Evolutionary conservation across 2,329 filamentous ascomycete genomes (phyloP).

Genomic region (Arthroderma sp.): DNA sequence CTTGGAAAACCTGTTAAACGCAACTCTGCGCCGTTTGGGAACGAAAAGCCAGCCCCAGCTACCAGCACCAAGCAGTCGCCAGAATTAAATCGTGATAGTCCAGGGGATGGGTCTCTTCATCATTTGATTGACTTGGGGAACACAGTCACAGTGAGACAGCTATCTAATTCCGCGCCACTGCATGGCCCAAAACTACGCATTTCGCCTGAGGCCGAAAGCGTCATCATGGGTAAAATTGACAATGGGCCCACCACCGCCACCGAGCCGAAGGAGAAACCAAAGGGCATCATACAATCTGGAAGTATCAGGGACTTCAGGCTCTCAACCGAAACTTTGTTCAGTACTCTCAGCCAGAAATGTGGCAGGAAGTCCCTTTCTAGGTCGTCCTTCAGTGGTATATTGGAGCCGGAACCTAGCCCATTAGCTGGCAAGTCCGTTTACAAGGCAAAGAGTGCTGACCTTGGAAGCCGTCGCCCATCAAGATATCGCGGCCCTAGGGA

Average conservation of each 20-base stretch:
- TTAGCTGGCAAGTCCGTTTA: background rate
- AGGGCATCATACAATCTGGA: slow-evolving; percentile 1
- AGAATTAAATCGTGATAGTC: background rate
- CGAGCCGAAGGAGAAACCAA: background rate
- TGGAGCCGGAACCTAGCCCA: background rate
- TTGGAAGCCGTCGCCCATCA: slow-evolving; percentile 2
- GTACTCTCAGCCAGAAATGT: slow-evolving; percentile 6
- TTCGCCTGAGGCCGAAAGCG: slow-evolving; percentile 11
- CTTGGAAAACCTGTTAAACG: background rate
- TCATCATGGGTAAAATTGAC: slow-evolving; percentile 10
- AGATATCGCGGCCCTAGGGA: background rate
- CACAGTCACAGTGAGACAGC: slow-evolving; percentile 10
- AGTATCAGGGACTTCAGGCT: slow-evolving; percentile 8
- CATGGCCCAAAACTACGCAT: slow-evolving; percentile 12
- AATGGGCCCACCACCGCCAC: background rate
- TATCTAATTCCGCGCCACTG: slow-evolving; percentile 5
- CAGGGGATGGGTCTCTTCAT: slow-evolving; percentile 1
- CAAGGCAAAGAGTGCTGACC: slow-evolving; percentile 7
- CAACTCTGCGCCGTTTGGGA: background rate
- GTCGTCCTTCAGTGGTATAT: slow-evolving; percentile 4
- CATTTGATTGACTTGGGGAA: background rate
- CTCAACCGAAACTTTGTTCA: slow-evolving; percentile 11
- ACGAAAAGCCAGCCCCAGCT: background rate
- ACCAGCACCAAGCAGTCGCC: background rate
- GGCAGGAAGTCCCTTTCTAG: slow-evolving; percentile 5